phyloP scores from a whole-genome alignment of 495 filamentous ascomycete genomes.

The Podospora fimiseda region DNA sequence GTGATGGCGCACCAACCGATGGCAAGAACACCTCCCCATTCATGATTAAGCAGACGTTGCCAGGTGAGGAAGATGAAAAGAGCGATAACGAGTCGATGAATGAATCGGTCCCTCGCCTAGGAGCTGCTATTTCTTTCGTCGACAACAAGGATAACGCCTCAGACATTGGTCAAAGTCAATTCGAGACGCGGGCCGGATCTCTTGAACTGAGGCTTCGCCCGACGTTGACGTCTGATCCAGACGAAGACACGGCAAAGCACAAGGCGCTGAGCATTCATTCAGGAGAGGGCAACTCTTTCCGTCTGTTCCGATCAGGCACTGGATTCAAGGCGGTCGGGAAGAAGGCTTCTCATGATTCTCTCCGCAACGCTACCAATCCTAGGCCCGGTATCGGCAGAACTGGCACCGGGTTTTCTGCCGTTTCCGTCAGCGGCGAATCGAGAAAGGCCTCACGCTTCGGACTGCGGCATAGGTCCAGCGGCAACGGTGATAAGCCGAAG shows the following conservation, averaged over 20 bases:
- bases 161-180: constrained; percentile 25
- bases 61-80: constrained; percentile 59
- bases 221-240: constrained; percentile 60
- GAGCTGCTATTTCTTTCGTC: no score
- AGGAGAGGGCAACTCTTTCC: constrained; percentile 45
- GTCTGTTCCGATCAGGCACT: constrained; percentile 44
- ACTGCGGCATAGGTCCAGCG: constrained; percentile 31
- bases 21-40: constrained; percentile 67
- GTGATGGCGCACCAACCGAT: constrained; percentile 42
- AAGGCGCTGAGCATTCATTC: constrained; percentile 47
- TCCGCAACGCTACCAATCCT: constrained; percentile 43
- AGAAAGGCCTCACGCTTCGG: constrained; percentile 47
- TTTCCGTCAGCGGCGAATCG: constrained; percentile 36
- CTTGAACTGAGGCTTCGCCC: constrained; percentile 73
- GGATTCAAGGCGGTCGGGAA: constrained; percentile 42
- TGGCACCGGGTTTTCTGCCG: constrained; percentile 41
- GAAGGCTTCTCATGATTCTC: constrained; percentile 63
- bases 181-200: constrained; percentile 54
- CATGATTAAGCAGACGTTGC: constrained; percentile 70
- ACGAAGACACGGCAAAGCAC: constrained; percentile 34
- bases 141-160: constrained; percentile 23
- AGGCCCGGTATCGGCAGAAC: constrained; percentile 47
- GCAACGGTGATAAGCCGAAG: constrained; percentile 38
- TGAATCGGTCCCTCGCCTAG: constrained; percentile 28
- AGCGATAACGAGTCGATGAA: constrained; percentile 36